Base-by-base conservation (phyloP, 2,329 filamentous ascomycete species). In the Colletotrichum eleusines region DNA sequence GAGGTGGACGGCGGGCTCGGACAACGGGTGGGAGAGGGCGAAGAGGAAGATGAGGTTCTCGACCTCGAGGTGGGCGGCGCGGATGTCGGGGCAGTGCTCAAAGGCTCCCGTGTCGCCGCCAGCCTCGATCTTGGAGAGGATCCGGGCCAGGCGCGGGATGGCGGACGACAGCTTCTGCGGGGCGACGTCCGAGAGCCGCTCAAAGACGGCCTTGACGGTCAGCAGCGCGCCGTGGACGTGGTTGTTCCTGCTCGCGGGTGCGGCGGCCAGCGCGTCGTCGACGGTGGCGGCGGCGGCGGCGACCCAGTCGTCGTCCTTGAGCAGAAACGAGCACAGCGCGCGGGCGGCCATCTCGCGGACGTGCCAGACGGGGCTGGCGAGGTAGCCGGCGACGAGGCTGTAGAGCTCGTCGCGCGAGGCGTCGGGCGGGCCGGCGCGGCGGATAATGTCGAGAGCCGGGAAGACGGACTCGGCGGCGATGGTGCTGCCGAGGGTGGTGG, bases 311-410 rank as follows among this genome's bases (percentile, higher is more conserved):
- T 82, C 79, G 4, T 84, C 79, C 23, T 85, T 82, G 2, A 90
- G 78, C 28, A 91, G 80, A 72, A 91, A 89, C 0, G 89, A 90
- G 76, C 89, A 90, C 16, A 93, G 83, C 0, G 93, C 93, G 20
- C 92, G 86, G 0, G 93, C 92, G 0, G 93, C 92, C 78, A 95
- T 94, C 75, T 95, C 93, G 60, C 94, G 86, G 8, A 96, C 89
- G 77, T 94, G 92, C 94, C 94, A 96, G 23, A 94, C 88, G 0
- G 87, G 87, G 72, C 91, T 94, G 14, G 84, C 87, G 4, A 94
- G 84, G 65, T 95, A 90, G 51, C 83, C 84, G 8, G 86, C 79
- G 9, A 95, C 89, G 57, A 88, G 84, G 3, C 79, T 75, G 74
- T 88, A 85, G 6, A 94, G 86, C 57, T 87, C 84, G 1, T 84